Conservation (phyloP, 441 rosid species). For the Populus tomentosa region DNA sequence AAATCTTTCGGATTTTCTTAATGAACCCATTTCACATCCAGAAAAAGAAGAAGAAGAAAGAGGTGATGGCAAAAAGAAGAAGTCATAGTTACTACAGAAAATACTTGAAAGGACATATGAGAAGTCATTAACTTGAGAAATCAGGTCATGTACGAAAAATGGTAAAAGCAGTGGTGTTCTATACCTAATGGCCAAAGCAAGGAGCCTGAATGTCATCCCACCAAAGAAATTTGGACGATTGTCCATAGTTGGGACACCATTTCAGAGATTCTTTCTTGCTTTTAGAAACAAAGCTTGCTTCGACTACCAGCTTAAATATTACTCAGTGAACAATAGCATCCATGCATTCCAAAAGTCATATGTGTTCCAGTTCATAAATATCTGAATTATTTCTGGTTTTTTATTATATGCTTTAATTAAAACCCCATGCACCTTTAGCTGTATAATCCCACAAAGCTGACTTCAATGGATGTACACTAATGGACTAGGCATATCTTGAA, state of each 20-base stretch:
- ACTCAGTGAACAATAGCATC: neutral
- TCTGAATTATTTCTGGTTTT: neutral
- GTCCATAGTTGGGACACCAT: slow-evolving; percentile 7
- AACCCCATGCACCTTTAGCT: neutral
- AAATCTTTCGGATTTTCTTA: neutral
- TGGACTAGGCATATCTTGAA: slow-evolving; percentile 9
- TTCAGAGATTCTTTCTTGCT: slow-evolving; percentile 19
- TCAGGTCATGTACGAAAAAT: neutral
- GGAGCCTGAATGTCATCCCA: slow-evolving; percentile 12
- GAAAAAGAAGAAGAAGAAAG: neutral
- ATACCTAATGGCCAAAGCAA: neutral
- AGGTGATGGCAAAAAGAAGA: neutral
- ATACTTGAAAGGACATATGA: neutral
- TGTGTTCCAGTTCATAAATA: neutral
- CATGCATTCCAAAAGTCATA: neutral
- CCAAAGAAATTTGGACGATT: slow-evolving; percentile 14
- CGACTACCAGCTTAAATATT: neutral
- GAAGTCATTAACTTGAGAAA: neutral
- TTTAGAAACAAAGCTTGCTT: slow-evolving; percentile 14
- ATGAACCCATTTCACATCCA: neutral
- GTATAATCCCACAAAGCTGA: neutral
- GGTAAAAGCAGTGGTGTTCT: neutral
- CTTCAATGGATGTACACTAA: slow-evolving; percentile 2
- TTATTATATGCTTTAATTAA: too few relatives aligned
- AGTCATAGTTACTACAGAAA: neutral